A percentile compares a stretch with the other conserved stretches of the same genome.
Conservation (phyloP, 139 green algal genomes). For the Chlamydomonas incerta region DNA sequence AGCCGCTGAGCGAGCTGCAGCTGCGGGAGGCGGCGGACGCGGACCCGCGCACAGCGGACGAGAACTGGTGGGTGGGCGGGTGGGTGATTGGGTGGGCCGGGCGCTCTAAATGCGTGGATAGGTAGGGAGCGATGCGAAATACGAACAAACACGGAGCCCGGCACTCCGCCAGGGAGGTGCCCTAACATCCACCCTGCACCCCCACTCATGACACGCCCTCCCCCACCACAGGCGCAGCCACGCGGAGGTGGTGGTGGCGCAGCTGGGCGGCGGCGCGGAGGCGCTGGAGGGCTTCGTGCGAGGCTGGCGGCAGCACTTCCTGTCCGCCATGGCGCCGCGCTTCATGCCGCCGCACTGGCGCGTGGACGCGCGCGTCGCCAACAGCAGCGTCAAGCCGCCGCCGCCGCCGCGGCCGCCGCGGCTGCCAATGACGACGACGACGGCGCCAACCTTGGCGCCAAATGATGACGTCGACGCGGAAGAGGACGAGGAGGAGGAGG, state of each 20-base stretch:
- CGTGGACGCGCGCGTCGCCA: conserved; percentile 48
- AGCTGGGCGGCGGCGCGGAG: neutral
- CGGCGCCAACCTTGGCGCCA: no score
- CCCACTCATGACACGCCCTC: neutral
- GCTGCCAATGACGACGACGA: no score
- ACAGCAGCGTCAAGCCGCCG: conserved; percentile 21
- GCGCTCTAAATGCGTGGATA: no score
- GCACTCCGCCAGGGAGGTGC: no score
- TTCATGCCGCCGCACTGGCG: conserved; percentile 53
- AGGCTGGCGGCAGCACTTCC: conserved; percentile 56
- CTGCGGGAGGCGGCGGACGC: conserved; percentile 1
- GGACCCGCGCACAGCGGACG: conserved; percentile 20
- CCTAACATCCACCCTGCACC: neutral
- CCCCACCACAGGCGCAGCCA: conserved; percentile 26
- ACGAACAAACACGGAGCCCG: no score
- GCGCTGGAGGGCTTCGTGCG: conserved; percentile 49
- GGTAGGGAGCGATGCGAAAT: no score
- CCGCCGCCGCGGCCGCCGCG: no score
- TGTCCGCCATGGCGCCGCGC: conserved; percentile 43
- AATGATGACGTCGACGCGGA: no score
- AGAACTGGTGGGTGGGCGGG: conserved; percentile 32
- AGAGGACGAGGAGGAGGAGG: no score
- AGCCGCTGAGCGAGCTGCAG: neutral
- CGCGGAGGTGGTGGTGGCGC: conserved; percentile 25
- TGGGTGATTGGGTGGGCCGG: no score